Evolutionary conservation across 768 basidiomycete genomes (phyloP), one percentile per base, ranked within the genome.

Genomic region (Tephrocybe sp.): DNA sequence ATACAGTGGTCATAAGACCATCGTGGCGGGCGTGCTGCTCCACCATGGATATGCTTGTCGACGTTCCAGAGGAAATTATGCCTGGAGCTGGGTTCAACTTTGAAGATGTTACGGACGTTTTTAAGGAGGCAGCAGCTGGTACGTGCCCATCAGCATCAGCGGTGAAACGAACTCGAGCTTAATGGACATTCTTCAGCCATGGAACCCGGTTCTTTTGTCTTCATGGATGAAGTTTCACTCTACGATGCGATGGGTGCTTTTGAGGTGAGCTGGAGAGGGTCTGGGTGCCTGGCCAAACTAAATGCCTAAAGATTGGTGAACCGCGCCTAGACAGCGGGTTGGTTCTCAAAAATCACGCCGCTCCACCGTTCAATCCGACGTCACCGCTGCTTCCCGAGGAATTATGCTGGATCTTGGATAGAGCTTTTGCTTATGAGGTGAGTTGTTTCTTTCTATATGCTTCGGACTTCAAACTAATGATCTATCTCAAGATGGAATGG

Each of bases 181-280:
- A 38, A 52, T 34, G 18, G 25, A 24, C 28, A 15, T 48, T 6
- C 44, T 44, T 2, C 51, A 73, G 91, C 82, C 34, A 82, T 96
- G 79, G 71, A 77, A 25, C 69, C 76, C 0, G 83, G 82, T 11
- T 74, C 75, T 30, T 69, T 92, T 50, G 52, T 93, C 5, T 76
- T 91, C 27, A 83, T 82, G 59, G 78, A 84, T 1, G 81, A 78
- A 25, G 87, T 92, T 57, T 79, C 82, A 15, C 73, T 96, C 39
- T 79, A 86, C 53, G 94, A 98, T 53, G 86, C 92, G n/a, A 96
- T 98, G 93, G 89, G 88, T 58, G 89, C 92, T 12, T 83, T 97
- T 47, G 89, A 94, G 80, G 91, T 89, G 62, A 51, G 74, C 59
- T 45, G 32, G 15, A 37, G 30, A 43, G 16, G 26, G 34, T 32